These are phyloP conservation scores for Paecilomyces niveus DNA, from an alignment of 2,329 filamentous ascomycete genomes.

Conservation along the genomic window DNA sequence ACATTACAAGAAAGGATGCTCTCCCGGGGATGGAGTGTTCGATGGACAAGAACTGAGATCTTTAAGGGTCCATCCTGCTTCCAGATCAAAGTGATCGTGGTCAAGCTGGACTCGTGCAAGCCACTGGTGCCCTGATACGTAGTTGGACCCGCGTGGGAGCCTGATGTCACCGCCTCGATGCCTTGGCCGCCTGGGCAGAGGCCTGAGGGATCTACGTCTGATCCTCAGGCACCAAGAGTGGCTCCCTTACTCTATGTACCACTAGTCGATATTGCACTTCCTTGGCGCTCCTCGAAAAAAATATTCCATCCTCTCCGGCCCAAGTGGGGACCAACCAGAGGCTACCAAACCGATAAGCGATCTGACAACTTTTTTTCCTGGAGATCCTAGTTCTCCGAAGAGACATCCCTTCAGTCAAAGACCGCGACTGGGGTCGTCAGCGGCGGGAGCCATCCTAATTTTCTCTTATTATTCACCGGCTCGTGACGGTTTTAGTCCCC, in stretches of 20 bases:
- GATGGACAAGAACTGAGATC: neutral
- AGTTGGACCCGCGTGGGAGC: neutral
- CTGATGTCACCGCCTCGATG: conserved; percentile 1
- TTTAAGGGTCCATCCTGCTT: neutral
- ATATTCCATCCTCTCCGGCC: neutral
- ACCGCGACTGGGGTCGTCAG: neutral
- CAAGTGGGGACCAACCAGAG: neutral
- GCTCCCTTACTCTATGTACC: too few relatives aligned
- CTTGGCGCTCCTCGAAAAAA: neutral
- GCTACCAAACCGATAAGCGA: neutral
- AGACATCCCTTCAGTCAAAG: neutral
- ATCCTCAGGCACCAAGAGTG: neutral
- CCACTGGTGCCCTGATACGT: neutral
- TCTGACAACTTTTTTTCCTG: neutral
- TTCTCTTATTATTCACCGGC: neutral
- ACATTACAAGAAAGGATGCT: conserved; percentile 23
- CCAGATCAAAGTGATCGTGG: neutral
- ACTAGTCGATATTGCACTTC: neutral
- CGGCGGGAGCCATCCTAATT: neutral
- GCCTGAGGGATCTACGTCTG: neutral
- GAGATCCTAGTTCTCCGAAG: neutral
- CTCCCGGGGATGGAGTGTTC: neutral
- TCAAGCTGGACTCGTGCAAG: neutral
- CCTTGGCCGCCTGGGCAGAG: neutral
- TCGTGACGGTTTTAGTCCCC: neutral